Evolutionary conservation across 495 filamentous ascomycete genomes (phyloP), one percentile per base, ranked within the genome.

Genomic region (Pyrenula aspistea): DNA sequence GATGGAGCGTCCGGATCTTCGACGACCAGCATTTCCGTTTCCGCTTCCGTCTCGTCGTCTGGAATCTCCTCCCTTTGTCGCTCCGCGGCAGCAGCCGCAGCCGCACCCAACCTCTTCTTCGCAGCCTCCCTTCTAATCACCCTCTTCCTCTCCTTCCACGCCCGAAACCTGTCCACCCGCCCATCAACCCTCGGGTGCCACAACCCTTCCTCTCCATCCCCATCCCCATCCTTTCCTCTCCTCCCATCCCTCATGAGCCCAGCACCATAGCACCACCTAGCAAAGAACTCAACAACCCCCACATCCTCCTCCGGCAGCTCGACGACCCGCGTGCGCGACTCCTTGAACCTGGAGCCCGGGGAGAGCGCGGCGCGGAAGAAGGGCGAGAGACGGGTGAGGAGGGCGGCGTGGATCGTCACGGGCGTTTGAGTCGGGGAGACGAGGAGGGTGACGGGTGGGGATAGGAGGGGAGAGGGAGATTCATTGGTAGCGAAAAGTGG

Each of bases 321-420:
- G 59, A 77, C 61, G 48, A 62, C 63, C 49, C 72, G 62, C 21
- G 67, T 59, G 50, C 58, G 23, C 25, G 71, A 67, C 67, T 77
- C 75, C 25, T 64, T 66, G 65, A 78, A 78, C 49, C 61, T 55
- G 63, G 71, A 67, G 10, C 50, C 19, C 4, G 63, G 59, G 53
- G 69, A 69, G 55, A 77, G 70, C 20, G 75, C 72, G 31, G 75
- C 73, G 53, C 69, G 61, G 70, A 78, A 78, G 71, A 76, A 77
- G 55, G 72, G 68, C 1, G 73, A 77, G 58, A 63, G 52, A 20
- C 59, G 24, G 15, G 65, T 67, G 36, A 78, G 67, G 51, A 75
- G 70, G 54, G 71, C 64, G 50, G 63, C 65, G 63, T 77, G 75
- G 42, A 78, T 56, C 51, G 65, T 57, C 60, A 74, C 75, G 12